These are phyloP conservation scores for Solanum medicagineum DNA, from an alignment of 257 asterid genomes.

Conservation along the genomic window DNA sequence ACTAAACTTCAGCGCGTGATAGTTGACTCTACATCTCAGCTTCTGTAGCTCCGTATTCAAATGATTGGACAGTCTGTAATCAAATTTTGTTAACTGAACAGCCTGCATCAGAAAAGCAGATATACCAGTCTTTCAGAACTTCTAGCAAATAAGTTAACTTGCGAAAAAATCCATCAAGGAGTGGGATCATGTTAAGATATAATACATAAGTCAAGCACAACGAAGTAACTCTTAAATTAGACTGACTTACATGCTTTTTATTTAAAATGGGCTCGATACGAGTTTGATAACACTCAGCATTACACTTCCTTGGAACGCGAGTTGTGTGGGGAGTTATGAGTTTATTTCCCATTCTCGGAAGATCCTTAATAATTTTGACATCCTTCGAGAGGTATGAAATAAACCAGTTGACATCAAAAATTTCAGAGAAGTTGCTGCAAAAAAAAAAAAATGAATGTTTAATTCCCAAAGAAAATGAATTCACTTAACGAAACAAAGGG, in stretches of 20 bases:
- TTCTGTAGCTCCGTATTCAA: conserved; percentile 47
- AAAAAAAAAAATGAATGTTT: neutral
- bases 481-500: neutral
- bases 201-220: neutral
- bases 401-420: conserved; percentile 55
- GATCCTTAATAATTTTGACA: conserved; percentile 36
- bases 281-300: conserved; percentile 37
- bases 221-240: neutral
- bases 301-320: conserved; percentile 67
- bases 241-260: conserved; percentile 39
- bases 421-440: conserved; percentile 75
- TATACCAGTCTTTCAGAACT: neutral
- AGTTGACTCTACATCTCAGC: conserved; percentile 67
- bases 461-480: neutral
- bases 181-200: neutral
- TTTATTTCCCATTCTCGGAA: conserved; percentile 33
- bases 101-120: conserved; percentile 27
- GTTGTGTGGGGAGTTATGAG: conserved; percentile 18
- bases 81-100: conserved; percentile 58
- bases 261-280: conserved; percentile 43
- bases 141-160: neutral
- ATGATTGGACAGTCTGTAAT: conserved; percentile 59
- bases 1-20: conserved; percentile 58
- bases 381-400: conserved; percentile 31
- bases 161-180: neutral